Base-by-base conservation (phyloP, 352 stramenopile species). In the Phytophthora brassicae region DNA sequence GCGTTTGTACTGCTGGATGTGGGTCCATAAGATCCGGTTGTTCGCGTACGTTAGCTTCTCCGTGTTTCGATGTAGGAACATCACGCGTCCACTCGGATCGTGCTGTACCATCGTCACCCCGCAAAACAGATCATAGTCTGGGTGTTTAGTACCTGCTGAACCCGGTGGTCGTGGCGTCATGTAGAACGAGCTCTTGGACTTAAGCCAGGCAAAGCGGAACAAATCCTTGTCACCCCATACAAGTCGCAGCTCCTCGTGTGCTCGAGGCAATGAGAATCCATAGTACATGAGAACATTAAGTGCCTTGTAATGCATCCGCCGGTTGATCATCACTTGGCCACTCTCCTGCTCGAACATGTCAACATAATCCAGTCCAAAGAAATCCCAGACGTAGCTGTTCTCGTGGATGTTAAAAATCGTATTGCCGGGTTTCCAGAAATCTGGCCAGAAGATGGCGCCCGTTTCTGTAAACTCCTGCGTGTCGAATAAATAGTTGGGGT, bases 141-240 rank as follows among this genome's bases (percentile, higher is more conserved):
- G 29, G 11, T 80, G 64, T 13, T 89, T 80, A 1, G 61, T 70
- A 9, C 83, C 83, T 0, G 78, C 84, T 0, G 80, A 69, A 0
- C 73, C 81, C 0, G 82, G 82, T 6, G 82, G 80, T 3, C 62
- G 57, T 23, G 55, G 12, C 13, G 87, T 84, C 68, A 90, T 87
- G 65, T 85, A 50, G 53, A 89, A 92, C n/a, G 65, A 57, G 56
- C 66, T 88, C 14, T 86, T 74, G 2, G 81, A 86, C 63, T 90
- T 91, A 24, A 86, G 61, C 84, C 84, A 94, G 41, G 82, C 82
- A 14, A 94, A 81, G 14, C 85, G 83, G 55, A 92, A 94, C 5
- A 94, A 47, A 51, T 94, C 84, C 55, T 94, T 94, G 64, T 94
- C 85, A 11, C 85, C 85, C 81, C 81, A 92, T 31, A 90, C 71